Evolutionary conservation across 2,329 filamentous ascomycete genomes (phyloP), one percentile per base, ranked within the genome.

Genomic region (Xylaria sp.): DNA sequence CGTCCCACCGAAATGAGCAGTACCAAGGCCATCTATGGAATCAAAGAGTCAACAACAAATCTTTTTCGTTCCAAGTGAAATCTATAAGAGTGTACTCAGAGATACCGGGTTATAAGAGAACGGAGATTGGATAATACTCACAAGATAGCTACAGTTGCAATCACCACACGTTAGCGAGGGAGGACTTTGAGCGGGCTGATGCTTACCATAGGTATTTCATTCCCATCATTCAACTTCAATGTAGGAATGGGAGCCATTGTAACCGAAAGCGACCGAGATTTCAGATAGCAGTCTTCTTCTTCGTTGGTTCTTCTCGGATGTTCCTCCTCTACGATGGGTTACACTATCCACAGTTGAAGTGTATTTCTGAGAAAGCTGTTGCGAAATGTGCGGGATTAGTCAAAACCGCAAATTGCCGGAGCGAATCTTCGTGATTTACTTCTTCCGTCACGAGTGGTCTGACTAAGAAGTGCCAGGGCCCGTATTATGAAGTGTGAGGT

Each of bases 141-240:
- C 65, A 93, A 48, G 85, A 89, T 28, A 93, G 81, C 89, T 91
- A 12, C 23, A 12, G 18, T 41, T 2, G 65, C 18, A n/a, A n/a
- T 18, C 23, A 7, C n/a, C 32, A 61, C 41, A 18, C 23, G 70
- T 68, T 51, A 66, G 63, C 18, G 46, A 55, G 15, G 50, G 23
- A 46, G 44, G 10, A 2, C n/a, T 44, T 52, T 8, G n/a, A 59
- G 28, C 62, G 50, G 44, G 32, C 8, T 25, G 32, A 9, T 58
- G 4, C 82, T 61, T 81, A 90, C 88, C 83, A 91, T 85, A 10
- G 91, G 91, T 63, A 94, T 91, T 65, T 87, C 85, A 68, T 87
- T 87, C 71, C 90, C 91, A 82, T 94, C 90, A 73, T 91, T 92
- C 55, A 94, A 84, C 81, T 90, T 91, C 63, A 93, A 79, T 63